Percentiles rank a stretch among this genome's conserved stretches.
Evolutionary conservation across 768 basidiomycete genomes (phyloP).

Genomic region (Dentipellis sp.): DNA sequence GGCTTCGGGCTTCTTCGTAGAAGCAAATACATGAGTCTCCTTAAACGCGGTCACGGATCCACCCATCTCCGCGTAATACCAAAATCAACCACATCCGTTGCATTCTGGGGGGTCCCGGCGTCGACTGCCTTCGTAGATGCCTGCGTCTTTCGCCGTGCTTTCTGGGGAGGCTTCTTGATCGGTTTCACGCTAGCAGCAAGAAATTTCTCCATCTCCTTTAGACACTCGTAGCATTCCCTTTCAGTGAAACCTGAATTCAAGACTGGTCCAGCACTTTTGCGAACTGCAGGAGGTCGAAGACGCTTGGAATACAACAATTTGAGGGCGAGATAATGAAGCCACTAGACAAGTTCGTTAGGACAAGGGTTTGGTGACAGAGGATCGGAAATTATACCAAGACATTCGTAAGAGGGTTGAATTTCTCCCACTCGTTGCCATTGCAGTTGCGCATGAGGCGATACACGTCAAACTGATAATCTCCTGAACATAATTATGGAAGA

Average conservation of each 20-base stretch:
- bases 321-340: slow-evolving; percentile 76
- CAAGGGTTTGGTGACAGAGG: background rate
- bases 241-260: slow-evolving; percentile 41
- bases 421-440: slow-evolving; percentile 59
- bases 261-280: slow-evolving; percentile 18
- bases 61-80: slow-evolving; percentile 60
- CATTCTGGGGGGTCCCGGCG: slow-evolving; percentile 24
- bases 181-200: slow-evolving; percentile 38
- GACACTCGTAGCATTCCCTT: slow-evolving; percentile 58
- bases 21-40: background rate
- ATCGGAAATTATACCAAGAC: slow-evolving; percentile 57
- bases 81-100: slow-evolving; percentile 53
- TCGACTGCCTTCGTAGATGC: slow-evolving; percentile 16
- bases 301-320: slow-evolving; percentile 69
- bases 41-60: background rate
- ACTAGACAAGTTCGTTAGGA: slow-evolving; percentile 37
- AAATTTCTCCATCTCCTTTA: slow-evolving; percentile 56
- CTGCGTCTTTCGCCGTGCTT: slow-evolving; percentile 28
- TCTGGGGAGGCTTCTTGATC: slow-evolving; percentile 22
- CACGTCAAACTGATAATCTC: slow-evolving; percentile 91
- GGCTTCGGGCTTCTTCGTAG: no score
- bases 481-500: slow-evolving; percentile 26
- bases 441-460: slow-evolving; percentile 80
- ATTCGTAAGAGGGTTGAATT: slow-evolving; percentile 76
- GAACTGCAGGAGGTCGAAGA: slow-evolving; percentile 34